These are phyloP conservation scores for Diaporthe vaccinii DNA, from an alignment of 2,329 filamentous ascomycete species.

Conservation along the genomic window DNA sequence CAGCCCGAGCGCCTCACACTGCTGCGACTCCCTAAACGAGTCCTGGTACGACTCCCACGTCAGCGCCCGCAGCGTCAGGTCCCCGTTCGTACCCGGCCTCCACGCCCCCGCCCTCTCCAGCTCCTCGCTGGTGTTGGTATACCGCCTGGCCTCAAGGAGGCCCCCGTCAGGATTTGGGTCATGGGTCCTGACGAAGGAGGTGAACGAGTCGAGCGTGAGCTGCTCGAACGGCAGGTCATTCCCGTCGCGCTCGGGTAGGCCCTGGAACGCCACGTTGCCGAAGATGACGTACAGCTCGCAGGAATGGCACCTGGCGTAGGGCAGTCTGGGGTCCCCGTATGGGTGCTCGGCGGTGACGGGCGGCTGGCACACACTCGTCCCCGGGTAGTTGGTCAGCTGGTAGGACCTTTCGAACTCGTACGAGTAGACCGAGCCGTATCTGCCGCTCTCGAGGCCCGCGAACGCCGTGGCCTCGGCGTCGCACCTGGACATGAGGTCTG, in stretches of 20 bases:
- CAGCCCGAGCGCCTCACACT: conserved; percentile 63
- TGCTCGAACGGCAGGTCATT: conserved; percentile 54
- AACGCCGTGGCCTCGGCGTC: conserved; percentile 70
- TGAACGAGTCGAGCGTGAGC: conserved; percentile 62
- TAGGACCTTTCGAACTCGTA: conserved; percentile 73
- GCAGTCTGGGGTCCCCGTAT: conserved; percentile 56
- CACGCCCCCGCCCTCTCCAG: conserved; percentile 49
- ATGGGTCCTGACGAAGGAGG: conserved; percentile 62
- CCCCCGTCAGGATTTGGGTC: conserved; percentile 63
- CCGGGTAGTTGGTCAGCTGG: conserved; percentile 66
- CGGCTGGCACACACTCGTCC: conserved; percentile 62
- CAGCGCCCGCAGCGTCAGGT: conserved; percentile 60
- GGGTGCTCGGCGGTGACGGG: conserved; percentile 52
- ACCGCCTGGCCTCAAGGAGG: conserved; percentile 60
- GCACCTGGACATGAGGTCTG: conserved; percentile 72
- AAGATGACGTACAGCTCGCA: conserved; percentile 68
- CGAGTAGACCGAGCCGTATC: conserved; percentile 66
- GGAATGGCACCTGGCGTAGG: conserved; percentile 69
- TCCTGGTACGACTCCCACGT: conserved; percentile 56
- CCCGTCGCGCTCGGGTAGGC: conserved; percentile 60
- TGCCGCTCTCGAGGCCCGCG: conserved; percentile 58
- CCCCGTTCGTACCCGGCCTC: conserved; percentile 52
- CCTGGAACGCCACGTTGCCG: conserved; percentile 60
- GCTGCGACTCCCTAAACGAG: conserved; percentile 62
- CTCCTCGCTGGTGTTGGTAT: conserved; percentile 48